phyloP scores from a whole-genome alignment of 768 basidiomycete species.

The Sistotremastrum niveocremeum region DNA sequence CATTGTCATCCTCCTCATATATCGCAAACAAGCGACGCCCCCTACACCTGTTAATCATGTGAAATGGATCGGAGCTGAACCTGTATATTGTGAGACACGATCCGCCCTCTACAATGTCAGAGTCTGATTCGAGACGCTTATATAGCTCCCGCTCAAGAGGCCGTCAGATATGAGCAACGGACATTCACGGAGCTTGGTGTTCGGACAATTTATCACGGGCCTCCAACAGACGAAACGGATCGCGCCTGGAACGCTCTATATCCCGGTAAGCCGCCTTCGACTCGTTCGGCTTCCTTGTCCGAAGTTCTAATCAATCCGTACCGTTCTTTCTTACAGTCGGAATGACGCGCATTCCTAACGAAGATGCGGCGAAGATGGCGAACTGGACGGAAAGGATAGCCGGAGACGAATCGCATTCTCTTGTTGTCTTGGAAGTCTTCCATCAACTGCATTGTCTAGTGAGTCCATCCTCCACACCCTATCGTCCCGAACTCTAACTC shows the following conservation, averaged over 20 bases:
- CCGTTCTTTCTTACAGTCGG: constrained; percentile 7
- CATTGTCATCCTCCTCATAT: too few species aligned
- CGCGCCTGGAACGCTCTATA: constrained; percentile 11
- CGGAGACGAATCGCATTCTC: constrained; percentile 11
- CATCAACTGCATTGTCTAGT: constrained; percentile 17
- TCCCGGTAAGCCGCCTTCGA: constrained; percentile 3
- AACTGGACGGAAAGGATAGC: constrained; percentile 12
- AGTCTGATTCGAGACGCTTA: not conserved
- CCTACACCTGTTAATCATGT: too few species aligned
- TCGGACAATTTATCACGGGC: constrained; percentile 6
- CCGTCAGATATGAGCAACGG: constrained; percentile 8
- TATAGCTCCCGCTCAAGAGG: constrained; percentile 9
- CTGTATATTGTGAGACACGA: too few species aligned
- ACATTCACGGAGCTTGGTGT: constrained; percentile 1
- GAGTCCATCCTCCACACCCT: not conserved
- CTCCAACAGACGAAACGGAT: constrained; percentile 12
- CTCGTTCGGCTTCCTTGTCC: too few species aligned
- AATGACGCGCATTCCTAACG: constrained; percentile 12
- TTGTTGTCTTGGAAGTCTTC: constrained; percentile 14
- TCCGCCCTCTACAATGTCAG: too few species aligned
- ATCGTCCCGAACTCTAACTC: too few species aligned
- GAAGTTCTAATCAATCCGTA: too few species aligned
- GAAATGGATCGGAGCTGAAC: too few species aligned
- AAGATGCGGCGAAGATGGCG: constrained; percentile 8
- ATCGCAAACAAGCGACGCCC: too few species aligned